phyloP scores from a whole-genome alignment of 768 basidiomycete species.

The Steccherinum ochraceum region DNA sequence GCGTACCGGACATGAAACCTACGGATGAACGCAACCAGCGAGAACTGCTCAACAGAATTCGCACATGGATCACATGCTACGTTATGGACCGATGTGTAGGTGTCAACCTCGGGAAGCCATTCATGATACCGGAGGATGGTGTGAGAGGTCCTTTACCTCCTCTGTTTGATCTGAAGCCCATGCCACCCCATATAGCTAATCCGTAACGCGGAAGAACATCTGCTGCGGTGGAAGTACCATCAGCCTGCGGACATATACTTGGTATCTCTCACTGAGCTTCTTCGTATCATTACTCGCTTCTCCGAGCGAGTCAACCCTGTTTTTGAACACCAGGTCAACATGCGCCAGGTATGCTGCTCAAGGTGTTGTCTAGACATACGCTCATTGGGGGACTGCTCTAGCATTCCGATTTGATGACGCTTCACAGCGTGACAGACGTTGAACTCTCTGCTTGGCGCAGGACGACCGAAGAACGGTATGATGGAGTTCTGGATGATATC shows the following conservation, averaged over 20 bases:
- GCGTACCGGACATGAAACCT: conserved; percentile 34
- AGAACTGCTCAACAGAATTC: conserved; percentile 59
- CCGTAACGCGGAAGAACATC: conserved; percentile 15
- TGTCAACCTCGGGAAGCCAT: conserved; percentile 66
- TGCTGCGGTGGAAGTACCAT: conserved; percentile 19
- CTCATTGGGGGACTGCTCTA: conserved; percentile 2
- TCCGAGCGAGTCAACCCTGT: conserved; percentile 15
- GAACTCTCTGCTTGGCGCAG: conserved; percentile 18
- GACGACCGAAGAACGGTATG: conserved; percentile 10
- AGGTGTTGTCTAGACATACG: not conserved
- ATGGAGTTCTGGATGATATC: conserved; percentile 2
- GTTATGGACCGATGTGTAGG: conserved; percentile 68
- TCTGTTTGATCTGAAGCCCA: conserved; percentile 23
- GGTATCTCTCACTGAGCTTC: conserved; percentile 21
- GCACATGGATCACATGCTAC: conserved; percentile 72
- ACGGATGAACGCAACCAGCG: conserved; percentile 46
- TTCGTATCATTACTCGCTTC: conserved; percentile 22
- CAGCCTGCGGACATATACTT: conserved; percentile 19
- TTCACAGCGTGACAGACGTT: conserved; percentile 17
- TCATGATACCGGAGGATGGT: conserved; percentile 59
- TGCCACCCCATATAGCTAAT: conserved; percentile 32
- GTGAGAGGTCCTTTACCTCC: conserved; percentile 34
- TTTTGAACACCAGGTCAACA: conserved; percentile 2
- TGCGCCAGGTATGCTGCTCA: not conserved
- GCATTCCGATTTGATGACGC: conserved; percentile 14